phyloP scores from a whole-genome alignment of 164 flowering plant genomes.

The Dillenia turbinata region DNA sequence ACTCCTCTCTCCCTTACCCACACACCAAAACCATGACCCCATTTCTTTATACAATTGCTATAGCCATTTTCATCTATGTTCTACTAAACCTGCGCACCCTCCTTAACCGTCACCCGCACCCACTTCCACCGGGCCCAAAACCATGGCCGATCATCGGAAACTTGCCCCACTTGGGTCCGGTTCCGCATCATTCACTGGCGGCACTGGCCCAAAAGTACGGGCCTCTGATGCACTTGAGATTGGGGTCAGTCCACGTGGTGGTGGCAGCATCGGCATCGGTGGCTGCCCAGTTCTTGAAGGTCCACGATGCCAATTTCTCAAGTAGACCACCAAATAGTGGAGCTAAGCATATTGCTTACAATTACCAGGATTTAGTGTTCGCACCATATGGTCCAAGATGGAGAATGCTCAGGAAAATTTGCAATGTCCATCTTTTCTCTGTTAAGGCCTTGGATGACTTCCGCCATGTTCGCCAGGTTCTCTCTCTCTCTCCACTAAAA shows the following conservation, averaged over 20 bases:
- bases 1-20: too few relatives aligned
- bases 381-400: constrained; percentile 86
- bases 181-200: constrained; percentile 69
- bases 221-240: constrained; percentile 65
- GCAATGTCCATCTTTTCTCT: constrained; percentile 75
- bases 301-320: constrained; percentile 70
- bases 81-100: constrained; percentile 15
- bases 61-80: constrained; percentile 15
- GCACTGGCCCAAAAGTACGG: constrained; percentile 61
- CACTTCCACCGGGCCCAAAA: constrained; percentile 76
- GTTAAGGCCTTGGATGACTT: constrained; percentile 72
- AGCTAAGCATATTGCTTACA: constrained; percentile 71
- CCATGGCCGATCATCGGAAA: constrained; percentile 93
- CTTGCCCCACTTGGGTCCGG: constrained; percentile 73
- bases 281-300: constrained; percentile 67
- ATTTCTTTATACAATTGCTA: constrained; percentile 6
- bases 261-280: constrained; percentile 72
- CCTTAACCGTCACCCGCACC: constrained; percentile 15
- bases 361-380: constrained; percentile 80
- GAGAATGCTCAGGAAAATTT: constrained; percentile 76
- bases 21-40: constrained; percentile 9
- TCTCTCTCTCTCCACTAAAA: not conserved
- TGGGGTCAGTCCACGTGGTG: constrained; percentile 74
- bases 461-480: constrained; percentile 63
- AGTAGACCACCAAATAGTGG: constrained; percentile 81